Percentiles rank a stretch among this genome's conserved stretches.
Conservation (phyloP, 139 green algal genomes). For the Tetraselmis striata region DNA sequence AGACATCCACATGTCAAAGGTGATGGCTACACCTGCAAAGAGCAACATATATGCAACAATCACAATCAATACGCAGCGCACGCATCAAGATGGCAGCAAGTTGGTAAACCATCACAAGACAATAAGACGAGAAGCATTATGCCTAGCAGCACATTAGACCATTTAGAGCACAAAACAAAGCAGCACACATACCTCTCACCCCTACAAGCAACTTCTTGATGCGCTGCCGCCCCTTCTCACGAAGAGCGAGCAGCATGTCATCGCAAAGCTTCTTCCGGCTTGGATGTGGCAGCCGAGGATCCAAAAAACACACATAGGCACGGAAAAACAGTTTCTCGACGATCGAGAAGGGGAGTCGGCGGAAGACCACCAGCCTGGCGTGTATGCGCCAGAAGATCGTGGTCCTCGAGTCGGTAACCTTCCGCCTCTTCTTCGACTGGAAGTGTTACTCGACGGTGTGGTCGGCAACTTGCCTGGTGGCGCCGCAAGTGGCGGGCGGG, state of each 20-base stretch:
- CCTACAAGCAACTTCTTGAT: not conserved
- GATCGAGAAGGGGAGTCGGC: not conserved
- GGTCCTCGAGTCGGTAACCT: too few relatives aligned
- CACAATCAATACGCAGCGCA: too few relatives aligned
- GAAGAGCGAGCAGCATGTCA: not conserved
- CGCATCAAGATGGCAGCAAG: too few relatives aligned
- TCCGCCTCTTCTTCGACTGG: not conserved
- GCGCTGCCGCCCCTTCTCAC: not conserved
- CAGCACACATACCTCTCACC: too few relatives aligned
- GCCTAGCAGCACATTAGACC: too few relatives aligned
- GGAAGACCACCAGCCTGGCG: not conserved
- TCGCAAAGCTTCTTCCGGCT: not conserved
- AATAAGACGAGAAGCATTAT: too few relatives aligned
- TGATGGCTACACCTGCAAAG: not conserved
- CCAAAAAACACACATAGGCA: not conserved
- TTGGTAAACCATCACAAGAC: too few relatives aligned
- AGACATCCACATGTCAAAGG: not conserved
- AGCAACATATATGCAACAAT: too few relatives aligned
- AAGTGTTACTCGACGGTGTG: not conserved
- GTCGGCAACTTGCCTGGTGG: not conserved
- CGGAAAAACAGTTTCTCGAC: not conserved
- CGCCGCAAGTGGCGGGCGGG: not conserved
- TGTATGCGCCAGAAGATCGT: not conserved
- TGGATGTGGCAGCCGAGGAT: not conserved
- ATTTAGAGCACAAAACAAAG: too few relatives aligned